Evolutionary conservation across 768 basidiomycete species (phyloP), one percentile per base, ranked within the genome.

Genomic region (Lentinula sp.): DNA sequence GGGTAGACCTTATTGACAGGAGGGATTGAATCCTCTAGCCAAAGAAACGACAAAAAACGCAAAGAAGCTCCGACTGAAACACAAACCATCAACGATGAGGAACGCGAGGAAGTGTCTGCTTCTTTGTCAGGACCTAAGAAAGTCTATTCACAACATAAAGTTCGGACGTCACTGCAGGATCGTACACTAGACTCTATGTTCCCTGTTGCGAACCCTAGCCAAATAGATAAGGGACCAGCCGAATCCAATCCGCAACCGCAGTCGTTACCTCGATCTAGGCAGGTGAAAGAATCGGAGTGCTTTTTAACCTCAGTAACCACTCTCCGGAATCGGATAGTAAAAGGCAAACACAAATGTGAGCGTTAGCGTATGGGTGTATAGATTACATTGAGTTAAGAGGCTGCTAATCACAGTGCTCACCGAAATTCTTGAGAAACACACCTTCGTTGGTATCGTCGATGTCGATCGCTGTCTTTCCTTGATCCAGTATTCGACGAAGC

Each of bases 151-250:
- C 89, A 98, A 28, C 86, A 95, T 71, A 96, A 97, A 81, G 91
- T 98, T 57, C 85, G 96, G 60, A 95, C 93, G 2, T 96, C 94
- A 9, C 74, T 87, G 8, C 79, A 87, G 48, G 91, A 95, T 61
- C 85, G 95, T 39, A 98, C 95, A 0, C 81, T 99, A 15, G 96
- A 98, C 68, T 94, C 94, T 0, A 97, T 98, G 93, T 90, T 98
- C 63, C 88, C 88, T 1, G 78, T 90, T 9, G 67, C 74, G 23
- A 84, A 86, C 63, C 82, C 85, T 3, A 76, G 79, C 6, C 82
- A 78, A 51, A 72, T 76, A 20, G 49, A 69, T 67, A 1, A 58
- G 63, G 9, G 18, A 8, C 32, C 32, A 13, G 18, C 46, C 2
- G 55, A 53, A 32, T 37, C 67, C 23, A 41, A 48, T 7, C 61